These are phyloP conservation scores for Peronosclerospora sorghi DNA, from an alignment of 352 stramenopile species.

Conservation along the genomic window DNA sequence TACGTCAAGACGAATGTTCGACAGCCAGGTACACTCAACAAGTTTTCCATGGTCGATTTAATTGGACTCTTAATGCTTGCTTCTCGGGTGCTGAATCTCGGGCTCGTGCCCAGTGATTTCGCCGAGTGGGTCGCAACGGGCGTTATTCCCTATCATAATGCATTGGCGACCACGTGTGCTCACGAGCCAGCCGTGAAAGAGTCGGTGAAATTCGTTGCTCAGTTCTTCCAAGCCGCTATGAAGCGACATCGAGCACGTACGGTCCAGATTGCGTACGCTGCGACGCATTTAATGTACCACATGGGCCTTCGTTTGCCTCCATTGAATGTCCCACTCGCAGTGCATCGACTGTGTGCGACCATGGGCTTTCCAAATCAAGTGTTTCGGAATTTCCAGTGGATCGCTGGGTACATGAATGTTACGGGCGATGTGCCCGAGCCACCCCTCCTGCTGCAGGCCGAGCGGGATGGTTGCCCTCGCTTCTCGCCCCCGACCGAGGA, in stretches of 20 bases:
- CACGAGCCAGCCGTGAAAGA: constrained; percentile 31
- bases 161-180: constrained; percentile 35
- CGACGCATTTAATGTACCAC: constrained; percentile 57
- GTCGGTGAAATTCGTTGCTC: constrained; percentile 28
- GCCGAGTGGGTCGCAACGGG: constrained; percentile 45
- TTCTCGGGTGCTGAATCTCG: constrained; percentile 50
- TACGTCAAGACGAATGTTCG: constrained; percentile 1
- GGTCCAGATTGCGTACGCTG: constrained; percentile 31
- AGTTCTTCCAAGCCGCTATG: constrained; percentile 54
- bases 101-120: constrained; percentile 50
- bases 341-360: constrained; percentile 35
- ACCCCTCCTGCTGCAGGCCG: constrained; percentile 23
- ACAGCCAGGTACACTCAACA: constrained; percentile 21
- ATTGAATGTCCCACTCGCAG: constrained; percentile 52
- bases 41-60: constrained; percentile 47
- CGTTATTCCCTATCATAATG: constrained; percentile 54
- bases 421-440: constrained; percentile 27
- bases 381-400: constrained; percentile 58
- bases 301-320: constrained; percentile 59
- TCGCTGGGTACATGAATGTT: constrained; percentile 40
- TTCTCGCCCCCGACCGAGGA: constrained; percentile 12
- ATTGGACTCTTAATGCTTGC: constrained; percentile 51
- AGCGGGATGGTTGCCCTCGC: constrained; percentile 5
- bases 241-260: constrained; percentile 25
- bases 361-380: constrained; percentile 52